These are phyloP conservation scores for Fusarium avenaceum DNA, from an alignment of 2,329 filamentous ascomycete genomes.

Conservation along the genomic window DNA sequence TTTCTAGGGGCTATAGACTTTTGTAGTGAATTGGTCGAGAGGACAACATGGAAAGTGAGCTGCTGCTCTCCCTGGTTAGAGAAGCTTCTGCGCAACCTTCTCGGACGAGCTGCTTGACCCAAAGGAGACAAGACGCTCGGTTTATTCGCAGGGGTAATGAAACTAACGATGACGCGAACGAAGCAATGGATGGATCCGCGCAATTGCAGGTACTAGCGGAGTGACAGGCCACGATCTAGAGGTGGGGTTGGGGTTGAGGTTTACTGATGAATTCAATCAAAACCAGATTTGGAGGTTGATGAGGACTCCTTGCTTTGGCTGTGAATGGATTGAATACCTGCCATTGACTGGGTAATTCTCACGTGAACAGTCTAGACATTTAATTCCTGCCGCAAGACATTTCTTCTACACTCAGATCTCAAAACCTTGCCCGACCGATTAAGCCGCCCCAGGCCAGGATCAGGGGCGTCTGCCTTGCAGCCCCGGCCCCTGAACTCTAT, in stretches of 20 bases:
- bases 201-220: neutral
- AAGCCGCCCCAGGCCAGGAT: constrained; percentile 18
- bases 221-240: neutral
- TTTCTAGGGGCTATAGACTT: constrained; percentile 18
- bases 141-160: neutral
- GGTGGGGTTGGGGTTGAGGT: neutral
- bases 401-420: neutral
- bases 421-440: constrained; percentile 31
- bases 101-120: constrained; percentile 16
- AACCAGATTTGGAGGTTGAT: neutral
- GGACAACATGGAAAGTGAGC: constrained; percentile 14
- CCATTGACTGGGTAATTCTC: neutral
- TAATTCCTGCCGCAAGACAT: constrained; percentile 20
- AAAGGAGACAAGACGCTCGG: constrained; percentile 26
- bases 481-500: constrained; percentile 26
- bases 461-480: constrained; percentile 44
- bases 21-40: neutral
- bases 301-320: neutral
- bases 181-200: constrained; percentile 4
- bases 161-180: constrained; percentile 32
- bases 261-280: neutral
- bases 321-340: constrained; percentile 27
- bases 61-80: constrained; percentile 20
- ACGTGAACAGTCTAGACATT: neutral
- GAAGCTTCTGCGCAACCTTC: constrained; percentile 29